phyloP scores from a whole-genome alignment of 2,329 filamentous ascomycete species.

The Thielaviopsis ethacetica region DNA sequence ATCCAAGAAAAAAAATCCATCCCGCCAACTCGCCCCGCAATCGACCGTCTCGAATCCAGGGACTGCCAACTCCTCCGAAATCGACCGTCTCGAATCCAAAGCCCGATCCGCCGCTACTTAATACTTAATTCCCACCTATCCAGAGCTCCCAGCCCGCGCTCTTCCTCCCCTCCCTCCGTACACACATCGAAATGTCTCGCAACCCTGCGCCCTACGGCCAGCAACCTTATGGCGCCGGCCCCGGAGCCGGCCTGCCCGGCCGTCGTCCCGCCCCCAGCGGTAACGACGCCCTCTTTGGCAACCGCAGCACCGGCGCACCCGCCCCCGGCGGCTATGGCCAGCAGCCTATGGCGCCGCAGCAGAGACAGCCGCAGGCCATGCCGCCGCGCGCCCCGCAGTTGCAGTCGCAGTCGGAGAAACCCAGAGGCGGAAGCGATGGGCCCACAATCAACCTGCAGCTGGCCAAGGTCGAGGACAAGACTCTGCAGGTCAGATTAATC shows the following conservation, averaged over 20 bases:
- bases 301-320: slow-evolving; percentile 5
- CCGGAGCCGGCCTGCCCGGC: slow-evolving; percentile 1
- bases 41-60: no score
- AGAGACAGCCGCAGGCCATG: slow-evolving; percentile 6
- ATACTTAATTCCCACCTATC: slow-evolving; percentile 12
- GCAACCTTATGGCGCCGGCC: neutral
- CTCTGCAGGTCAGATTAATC: slow-evolving; percentile 40
- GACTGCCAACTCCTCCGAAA: no score
- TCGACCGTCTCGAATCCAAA: no score
- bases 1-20: no score
- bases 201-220: slow-evolving; percentile 13
- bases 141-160: slow-evolving; percentile 6
- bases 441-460: slow-evolving; percentile 25
- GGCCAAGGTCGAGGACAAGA: slow-evolving; percentile 36
- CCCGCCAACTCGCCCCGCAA: no score
- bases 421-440: slow-evolving; percentile 12
- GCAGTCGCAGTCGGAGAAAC: slow-evolving; percentile 9
- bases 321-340: slow-evolving; percentile 3
- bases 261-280: slow-evolving; percentile 2
- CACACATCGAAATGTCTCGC: slow-evolving; percentile 14
- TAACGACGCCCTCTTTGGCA: slow-evolving; percentile 8
- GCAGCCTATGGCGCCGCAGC: neutral
- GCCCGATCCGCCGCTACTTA: neutral
- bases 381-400: neutral
- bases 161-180: slow-evolving; percentile 2